Percentiles rank a stretch among this genome's conserved stretches.
Evolutionary conservation across 1,284 basidiomycete genomes (phyloP).

Genomic region (Ceratobasidium sp.): DNA sequence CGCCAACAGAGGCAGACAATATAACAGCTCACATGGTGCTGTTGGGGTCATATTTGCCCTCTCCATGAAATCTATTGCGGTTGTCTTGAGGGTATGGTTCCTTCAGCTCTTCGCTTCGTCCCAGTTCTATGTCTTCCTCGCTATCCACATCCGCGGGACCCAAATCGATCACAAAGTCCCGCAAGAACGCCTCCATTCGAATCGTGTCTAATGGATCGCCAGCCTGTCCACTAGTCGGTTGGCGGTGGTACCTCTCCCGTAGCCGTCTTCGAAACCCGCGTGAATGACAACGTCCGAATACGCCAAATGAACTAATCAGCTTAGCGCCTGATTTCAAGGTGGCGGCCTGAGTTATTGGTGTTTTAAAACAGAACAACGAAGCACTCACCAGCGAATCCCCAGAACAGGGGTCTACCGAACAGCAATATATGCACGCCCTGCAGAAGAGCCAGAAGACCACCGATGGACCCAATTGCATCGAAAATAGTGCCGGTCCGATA

Average conservation of each 20-base stretch:
- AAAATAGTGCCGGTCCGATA: constrained; percentile 15
- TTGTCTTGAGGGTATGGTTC: too few species aligned
- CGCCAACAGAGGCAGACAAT: too few species aligned
- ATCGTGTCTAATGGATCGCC: neutral
- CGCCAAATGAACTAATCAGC: constrained; percentile 18
- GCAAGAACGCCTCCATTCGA: constrained; percentile 5
- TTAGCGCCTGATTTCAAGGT: neutral
- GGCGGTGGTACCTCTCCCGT: neutral
- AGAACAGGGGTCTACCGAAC: constrained; percentile 23
- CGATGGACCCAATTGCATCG: constrained; percentile 20
- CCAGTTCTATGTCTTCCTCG: too few species aligned
- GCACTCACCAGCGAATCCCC: constrained; percentile 16
- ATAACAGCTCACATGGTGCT: too few species aligned
- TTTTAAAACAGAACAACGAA: neutral
- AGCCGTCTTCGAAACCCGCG: neutral
- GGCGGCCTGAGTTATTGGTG: neutral
- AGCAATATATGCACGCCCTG: constrained; percentile 13
- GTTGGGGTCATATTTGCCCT: too few species aligned
- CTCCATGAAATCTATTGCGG: too few species aligned
- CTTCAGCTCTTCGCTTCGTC: too few species aligned
- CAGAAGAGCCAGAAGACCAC: constrained; percentile 14
- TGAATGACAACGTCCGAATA: constrained; percentile 5
- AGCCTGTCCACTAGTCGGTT: neutral
- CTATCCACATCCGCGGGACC: constrained; percentile 20
- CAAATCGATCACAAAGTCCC: constrained; percentile 27